phyloP scores from a whole-genome alignment of 2,329 filamentous ascomycete genomes.

The Meredithiella fracta region DNA sequence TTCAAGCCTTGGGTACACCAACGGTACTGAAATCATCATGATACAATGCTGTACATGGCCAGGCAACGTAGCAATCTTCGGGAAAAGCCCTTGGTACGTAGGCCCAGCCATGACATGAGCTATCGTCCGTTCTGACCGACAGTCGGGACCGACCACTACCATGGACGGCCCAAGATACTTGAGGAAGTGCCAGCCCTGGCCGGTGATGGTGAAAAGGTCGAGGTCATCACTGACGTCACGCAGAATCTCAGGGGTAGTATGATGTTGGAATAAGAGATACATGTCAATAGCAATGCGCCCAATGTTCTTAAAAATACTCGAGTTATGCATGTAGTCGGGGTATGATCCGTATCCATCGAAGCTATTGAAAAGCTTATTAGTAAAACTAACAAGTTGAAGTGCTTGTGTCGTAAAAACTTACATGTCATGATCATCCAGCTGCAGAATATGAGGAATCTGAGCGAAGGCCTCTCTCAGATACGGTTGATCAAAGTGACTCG shows the following conservation, averaged over 20 bases:
- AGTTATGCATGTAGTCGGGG: slow-evolving; percentile 95
- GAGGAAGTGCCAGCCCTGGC: slow-evolving; percentile 96
- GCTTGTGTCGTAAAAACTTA: slow-evolving; percentile 35
- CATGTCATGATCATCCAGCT: slow-evolving; percentile 97
- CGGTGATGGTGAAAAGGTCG: slow-evolving; percentile 91
- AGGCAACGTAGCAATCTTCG: slow-evolving; percentile 79
- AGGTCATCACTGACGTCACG: slow-evolving; percentile 75
- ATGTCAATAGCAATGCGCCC: slow-evolving; percentile 89
- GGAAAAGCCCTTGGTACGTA: slow-evolving; percentile 94
- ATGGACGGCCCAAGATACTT: slow-evolving; percentile 89
- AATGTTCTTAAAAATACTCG: slow-evolving; percentile 96
- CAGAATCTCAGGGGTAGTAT: slow-evolving; percentile 86
- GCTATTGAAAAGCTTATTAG: slow-evolving; percentile 27
- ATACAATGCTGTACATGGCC: slow-evolving; percentile 92
- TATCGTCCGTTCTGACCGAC: slow-evolving; percentile 77
- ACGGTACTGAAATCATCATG: slow-evolving; percentile 83
- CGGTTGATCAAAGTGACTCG: slow-evolving; percentile 93
- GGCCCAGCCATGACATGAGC: slow-evolving; percentile 87
- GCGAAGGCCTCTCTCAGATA: slow-evolving; percentile 90
- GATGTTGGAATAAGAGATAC: slow-evolving; percentile 96
- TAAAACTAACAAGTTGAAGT: slow-evolving; percentile 12
- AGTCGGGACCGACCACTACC: slow-evolving; percentile 78
- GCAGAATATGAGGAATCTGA: slow-evolving; percentile 85
- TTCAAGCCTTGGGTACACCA: slow-evolving; percentile 82
- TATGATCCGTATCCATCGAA: slow-evolving; percentile 97